Conservation (phyloP, 768 basidiomycete species). For the Porpolomopsis calyptriformis region DNA sequence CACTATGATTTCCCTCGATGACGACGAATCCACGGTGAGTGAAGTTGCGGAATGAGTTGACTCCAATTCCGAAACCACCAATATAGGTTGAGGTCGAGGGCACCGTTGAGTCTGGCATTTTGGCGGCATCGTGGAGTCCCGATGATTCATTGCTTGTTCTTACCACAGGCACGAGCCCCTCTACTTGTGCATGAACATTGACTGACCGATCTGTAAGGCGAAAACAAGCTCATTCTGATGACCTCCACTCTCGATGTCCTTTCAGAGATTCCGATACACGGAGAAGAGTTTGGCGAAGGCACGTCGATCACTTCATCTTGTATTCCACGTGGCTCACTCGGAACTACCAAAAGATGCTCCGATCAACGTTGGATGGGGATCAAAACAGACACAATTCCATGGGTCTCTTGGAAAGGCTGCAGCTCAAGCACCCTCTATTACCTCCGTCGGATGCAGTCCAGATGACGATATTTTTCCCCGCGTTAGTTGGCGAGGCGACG, state of each 20-base stretch:
- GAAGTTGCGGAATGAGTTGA: neutral
- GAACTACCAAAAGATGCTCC: conserved; percentile 84
- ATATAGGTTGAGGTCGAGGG: conserved; percentile 74
- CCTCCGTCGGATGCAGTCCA: conserved; percentile 41
- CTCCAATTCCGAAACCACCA: neutral
- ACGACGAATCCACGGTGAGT: conserved; percentile 35
- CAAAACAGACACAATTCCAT: conserved; percentile 94
- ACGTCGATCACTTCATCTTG: neutral
- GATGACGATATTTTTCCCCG: conserved; percentile 64
- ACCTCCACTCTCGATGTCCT: conserved; percentile 82
- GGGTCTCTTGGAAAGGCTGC: conserved; percentile 87
- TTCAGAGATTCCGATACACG: conserved; percentile 64
- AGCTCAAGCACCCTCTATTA: conserved; percentile 41
- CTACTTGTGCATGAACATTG: neutral
- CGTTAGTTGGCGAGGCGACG: conserved; percentile 93
- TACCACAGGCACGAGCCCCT: conserved; percentile 49
- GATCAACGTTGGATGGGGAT: conserved; percentile 97
- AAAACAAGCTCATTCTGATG: conserved; percentile 78
- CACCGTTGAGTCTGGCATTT: conserved; percentile 73
- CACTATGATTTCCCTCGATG: conserved; percentile 48
- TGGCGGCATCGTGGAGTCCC: conserved; percentile 81
- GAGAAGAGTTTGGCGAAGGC: conserved; percentile 82
- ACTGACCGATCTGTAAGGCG: conserved; percentile 30
- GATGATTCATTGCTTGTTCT: conserved; percentile 83
- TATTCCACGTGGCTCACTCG: too few relatives aligned